These are phyloP conservation scores for Fusarium denticulatum DNA, from an alignment of 2,329 filamentous ascomycete species.

Conservation along the genomic window DNA sequence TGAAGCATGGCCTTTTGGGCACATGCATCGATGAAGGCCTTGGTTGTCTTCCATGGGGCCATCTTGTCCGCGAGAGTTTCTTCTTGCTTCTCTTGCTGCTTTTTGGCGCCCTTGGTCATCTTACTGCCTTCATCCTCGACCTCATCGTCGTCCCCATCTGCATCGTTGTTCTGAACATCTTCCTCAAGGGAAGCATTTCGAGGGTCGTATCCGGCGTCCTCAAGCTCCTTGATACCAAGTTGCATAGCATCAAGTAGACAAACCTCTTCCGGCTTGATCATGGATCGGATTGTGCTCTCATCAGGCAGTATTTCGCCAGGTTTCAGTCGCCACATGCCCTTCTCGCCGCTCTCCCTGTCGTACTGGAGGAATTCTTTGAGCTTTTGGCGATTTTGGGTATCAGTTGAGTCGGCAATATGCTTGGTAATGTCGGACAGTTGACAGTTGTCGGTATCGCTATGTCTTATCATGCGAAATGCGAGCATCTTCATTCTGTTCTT, in stretches of 20 bases:
- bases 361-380: constrained; percentile 96
- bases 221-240: constrained; percentile 88
- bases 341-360: constrained; percentile 76
- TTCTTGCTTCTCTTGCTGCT: constrained; percentile 60
- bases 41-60: constrained; percentile 95
- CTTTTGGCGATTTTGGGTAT: constrained; percentile 95
- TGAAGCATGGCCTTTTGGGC: constrained; percentile 97
- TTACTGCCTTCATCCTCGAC: constrained; percentile 56
- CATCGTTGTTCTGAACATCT: constrained; percentile 69
- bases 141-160: constrained; percentile 67
- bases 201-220: constrained; percentile 86
- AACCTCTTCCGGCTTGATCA: constrained; percentile 96
- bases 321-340: constrained; percentile 83
- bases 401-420: constrained; percentile 91
- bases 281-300: constrained; percentile 79
- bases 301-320: constrained; percentile 80
- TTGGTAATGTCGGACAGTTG: constrained; percentile 87
- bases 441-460: constrained; percentile 74
- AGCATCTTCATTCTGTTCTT: constrained; percentile 98
- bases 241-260: constrained; percentile 97
- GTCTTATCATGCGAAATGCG: constrained; percentile 86
- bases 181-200: constrained; percentile 71
- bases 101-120: constrained; percentile 54
- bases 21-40: constrained; percentile 94
- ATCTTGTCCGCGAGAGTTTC: constrained; percentile 87